Evolutionary conservation across 2,329 filamentous ascomycete species (phyloP), one percentile per base, ranked within the genome.

Genomic region (Apiospora malaysiana): DNA sequence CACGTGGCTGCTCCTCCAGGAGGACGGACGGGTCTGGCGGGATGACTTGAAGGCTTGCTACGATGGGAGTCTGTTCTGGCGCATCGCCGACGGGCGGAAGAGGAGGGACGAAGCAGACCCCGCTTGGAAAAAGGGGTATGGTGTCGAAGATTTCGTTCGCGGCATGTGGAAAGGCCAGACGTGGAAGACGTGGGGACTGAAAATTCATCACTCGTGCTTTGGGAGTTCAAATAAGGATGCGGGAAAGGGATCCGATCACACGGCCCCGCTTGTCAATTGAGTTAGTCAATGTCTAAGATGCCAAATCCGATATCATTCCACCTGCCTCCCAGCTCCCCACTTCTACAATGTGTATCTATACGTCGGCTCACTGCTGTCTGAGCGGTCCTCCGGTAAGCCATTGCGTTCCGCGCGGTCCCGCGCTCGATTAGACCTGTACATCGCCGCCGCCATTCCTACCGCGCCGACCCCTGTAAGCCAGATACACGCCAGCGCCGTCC

Each of bases 31-130:
- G 3, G 71, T 74, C 23, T 72, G 70, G 71, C 72, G 71, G 59
- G 72, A 73, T 7, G 72, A 73, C 46, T 40, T 68, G 66, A 66
- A 21, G 40, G 70, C 72, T 16, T 74, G 72, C 12, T 74, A 74
- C n/a, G 70, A 72, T 7, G 73, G 73, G 6, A 70, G 65, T 1
- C 32, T 74, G 51, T 74, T 74, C 69, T 71, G 72, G 70, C 71
- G 68, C 46, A 73, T 74, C 32, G 73, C 70, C 18, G 70, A 72
- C 46, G 72, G 68, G 51, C 66, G 68, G 25, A 21, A 32, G 49
- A 32, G 25, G 5, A 21, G 49, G 49, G 49, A 56, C 5, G 14
- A 18, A 12, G 25, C 25, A 16, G 23, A 56, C 25, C 49, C 49
- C 2, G 49, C 25, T 1, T 56, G 49, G 49, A 14, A 56, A 5